Percentiles rank a stretch among this genome's conserved stretches.
Conservation (phyloP, 1,284 basidiomycete genomes). For the Ustilago loliicola region DNA sequence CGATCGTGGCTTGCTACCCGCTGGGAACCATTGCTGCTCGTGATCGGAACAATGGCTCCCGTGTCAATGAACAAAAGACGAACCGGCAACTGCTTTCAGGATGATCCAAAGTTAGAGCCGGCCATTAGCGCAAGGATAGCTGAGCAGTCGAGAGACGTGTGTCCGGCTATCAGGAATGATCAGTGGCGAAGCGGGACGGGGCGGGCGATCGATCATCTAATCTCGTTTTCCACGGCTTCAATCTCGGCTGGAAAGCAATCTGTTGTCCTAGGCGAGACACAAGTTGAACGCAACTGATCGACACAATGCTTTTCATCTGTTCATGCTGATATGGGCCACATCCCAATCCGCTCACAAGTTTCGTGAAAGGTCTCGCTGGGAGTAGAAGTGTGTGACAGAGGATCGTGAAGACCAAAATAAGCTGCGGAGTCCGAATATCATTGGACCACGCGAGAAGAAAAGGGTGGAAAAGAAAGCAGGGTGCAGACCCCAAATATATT, state of each 20-base stretch:
- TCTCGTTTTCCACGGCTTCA: not conserved
- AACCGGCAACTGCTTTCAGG: not conserved
- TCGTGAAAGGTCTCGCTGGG: slow-evolving; percentile 6
- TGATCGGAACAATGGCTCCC: not conserved
- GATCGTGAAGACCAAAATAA: not conserved
- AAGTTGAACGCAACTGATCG: not conserved
- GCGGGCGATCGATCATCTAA: not conserved
- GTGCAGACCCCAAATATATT: slow-evolving; percentile 26
- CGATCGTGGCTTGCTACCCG: not conserved
- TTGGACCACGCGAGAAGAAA: slow-evolving; percentile 12
- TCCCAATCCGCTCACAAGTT: not conserved
- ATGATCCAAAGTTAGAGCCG: not conserved
- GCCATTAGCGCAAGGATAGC: not conserved
- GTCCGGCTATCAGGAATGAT: not conserved
- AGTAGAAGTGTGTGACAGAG: not conserved
- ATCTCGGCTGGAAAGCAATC: slow-evolving; percentile 3
- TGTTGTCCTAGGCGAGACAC: slow-evolving; percentile 5
- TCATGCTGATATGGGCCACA: not conserved
- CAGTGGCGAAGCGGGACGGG: not conserved
- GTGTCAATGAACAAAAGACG: not conserved
- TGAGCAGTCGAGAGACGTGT: not conserved
- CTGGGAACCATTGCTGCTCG: not conserved
- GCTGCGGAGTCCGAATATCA: slow-evolving; percentile 19
- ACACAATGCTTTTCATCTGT: not conserved
- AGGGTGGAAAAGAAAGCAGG: slow-evolving; percentile 29